Conservation (phyloP, 2,329 filamentous ascomycete genomes). For the Pseudogymnoascus sp. region DNA sequence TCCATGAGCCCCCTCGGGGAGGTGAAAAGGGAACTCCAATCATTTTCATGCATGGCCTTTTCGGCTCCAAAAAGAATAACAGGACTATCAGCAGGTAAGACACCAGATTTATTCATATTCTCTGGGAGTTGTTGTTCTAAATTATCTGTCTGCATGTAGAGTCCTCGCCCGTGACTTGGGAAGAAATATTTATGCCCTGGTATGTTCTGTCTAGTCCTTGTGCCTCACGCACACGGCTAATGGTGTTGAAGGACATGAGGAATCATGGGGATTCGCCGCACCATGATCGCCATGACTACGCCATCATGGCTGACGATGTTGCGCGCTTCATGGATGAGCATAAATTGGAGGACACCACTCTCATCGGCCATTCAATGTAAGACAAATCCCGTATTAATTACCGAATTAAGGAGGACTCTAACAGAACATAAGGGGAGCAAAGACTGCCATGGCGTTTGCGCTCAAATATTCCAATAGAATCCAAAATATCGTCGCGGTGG, state of each 20-base stretch:
- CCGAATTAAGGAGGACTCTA: neutral
- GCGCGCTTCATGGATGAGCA: slow-evolving; percentile 69
- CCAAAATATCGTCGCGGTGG: slow-evolving; percentile 69
- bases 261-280: slow-evolving; percentile 93
- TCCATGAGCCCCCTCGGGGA: slow-evolving; percentile 49
- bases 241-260: slow-evolving; percentile 62
- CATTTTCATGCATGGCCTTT: slow-evolving; percentile 84
- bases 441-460: slow-evolving; percentile 82
- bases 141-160: slow-evolving; percentile 37
- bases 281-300: slow-evolving; percentile 67
- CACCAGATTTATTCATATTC: slow-evolving; percentile 15
- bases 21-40: slow-evolving; percentile 52
- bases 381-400: slow-evolving; percentile 19
- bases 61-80: slow-evolving; percentile 94
- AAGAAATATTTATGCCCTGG: slow-evolving; percentile 73
- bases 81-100: slow-evolving; percentile 86
- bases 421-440: slow-evolving; percentile 60
- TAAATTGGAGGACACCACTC: slow-evolving; percentile 57
- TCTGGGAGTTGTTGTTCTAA: slow-evolving; percentile 8
- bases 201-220: slow-evolving; percentile 34
- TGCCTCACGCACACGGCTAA: slow-evolving; percentile 12
- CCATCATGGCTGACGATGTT: slow-evolving; percentile 74
- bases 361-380: slow-evolving; percentile 93
- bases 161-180: slow-evolving; percentile 72
- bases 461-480: slow-evolving; percentile 62